These are phyloP conservation scores for Carex parvula DNA, from an alignment of 176 grass and related monocot species.

Conservation along the genomic window DNA sequence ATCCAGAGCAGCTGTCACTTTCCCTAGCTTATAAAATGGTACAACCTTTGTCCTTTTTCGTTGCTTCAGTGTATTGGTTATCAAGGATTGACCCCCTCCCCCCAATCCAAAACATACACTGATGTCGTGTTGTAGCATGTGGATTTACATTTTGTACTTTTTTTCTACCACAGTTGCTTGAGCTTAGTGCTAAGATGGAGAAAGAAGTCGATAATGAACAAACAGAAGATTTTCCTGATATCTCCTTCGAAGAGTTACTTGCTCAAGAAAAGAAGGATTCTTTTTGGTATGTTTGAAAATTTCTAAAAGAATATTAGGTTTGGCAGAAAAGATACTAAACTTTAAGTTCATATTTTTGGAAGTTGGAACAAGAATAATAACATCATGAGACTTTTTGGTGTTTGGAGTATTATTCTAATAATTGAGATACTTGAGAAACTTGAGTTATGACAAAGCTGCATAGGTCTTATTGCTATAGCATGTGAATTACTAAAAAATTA, in stretches of 20 bases:
- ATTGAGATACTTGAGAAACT: background rate
- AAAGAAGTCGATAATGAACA: constrained; percentile 23
- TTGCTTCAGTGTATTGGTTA: background rate
- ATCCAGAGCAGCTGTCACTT: constrained; percentile 56
- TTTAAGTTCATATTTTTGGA: background rate
- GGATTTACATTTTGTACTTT: constrained; percentile 21
- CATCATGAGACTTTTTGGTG: background rate
- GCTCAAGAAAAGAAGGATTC: constrained; percentile 87
- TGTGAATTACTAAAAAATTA: background rate
- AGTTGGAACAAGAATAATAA: background rate
- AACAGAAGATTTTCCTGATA: constrained; percentile 38
- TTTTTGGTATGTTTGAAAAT: constrained; percentile 49
- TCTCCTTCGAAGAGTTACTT: constrained; percentile 86
- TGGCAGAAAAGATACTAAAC: background rate
- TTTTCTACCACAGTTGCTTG: constrained; percentile 50
- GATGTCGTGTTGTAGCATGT: constrained; percentile 6
- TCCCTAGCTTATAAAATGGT: constrained; percentile 70
- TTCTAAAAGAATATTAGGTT: background rate
- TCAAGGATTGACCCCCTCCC: background rate
- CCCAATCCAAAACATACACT: background rate
- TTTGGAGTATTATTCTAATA: background rate
- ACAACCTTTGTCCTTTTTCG: background rate
- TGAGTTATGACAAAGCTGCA: background rate
- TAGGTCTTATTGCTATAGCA: background rate
- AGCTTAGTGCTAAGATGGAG: constrained; percentile 40